phyloP scores from a whole-genome alignment of 1,139 yeast species.

The Taphrina flavorubra region DNA sequence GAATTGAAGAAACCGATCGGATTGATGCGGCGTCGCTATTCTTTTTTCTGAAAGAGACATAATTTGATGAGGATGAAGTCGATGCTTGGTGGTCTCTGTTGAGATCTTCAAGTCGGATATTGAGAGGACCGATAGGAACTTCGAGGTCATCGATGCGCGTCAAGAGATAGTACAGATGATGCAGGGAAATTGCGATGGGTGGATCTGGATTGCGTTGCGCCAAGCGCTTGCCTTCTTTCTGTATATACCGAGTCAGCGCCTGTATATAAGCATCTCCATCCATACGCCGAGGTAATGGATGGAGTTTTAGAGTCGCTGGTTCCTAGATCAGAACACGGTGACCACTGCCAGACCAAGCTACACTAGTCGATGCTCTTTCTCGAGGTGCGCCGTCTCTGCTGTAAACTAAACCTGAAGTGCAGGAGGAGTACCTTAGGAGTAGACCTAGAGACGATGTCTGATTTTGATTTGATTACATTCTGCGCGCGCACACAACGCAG shows the following conservation, averaged over 20 bases:
- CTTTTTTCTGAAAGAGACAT: conserved; percentile 58
- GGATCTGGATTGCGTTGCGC: conserved; percentile 33
- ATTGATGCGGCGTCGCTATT: conserved; percentile 66
- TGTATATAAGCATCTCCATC: conserved; percentile 38
- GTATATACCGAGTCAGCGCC: conserved; percentile 25
- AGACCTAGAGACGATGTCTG: background rate
- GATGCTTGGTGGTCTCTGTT: conserved; percentile 51
- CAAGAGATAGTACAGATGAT: conserved; percentile 66
- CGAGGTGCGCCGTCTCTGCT: no score
- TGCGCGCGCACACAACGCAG: background rate
- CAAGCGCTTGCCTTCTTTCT: conserved; percentile 35
- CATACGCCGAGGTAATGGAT: conserved; percentile 19
- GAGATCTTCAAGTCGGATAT: conserved; percentile 64
- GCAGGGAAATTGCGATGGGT: conserved; percentile 55
- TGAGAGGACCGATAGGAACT: conserved; percentile 68
- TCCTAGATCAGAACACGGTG: background rate
- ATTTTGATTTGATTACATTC: conserved; percentile 7
- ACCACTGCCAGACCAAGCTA: background rate
- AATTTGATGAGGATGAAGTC: conserved; percentile 52
- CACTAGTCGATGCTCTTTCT: background rate
- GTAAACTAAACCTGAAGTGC: no score
- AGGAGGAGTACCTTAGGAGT: background rate
- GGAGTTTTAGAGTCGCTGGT: background rate
- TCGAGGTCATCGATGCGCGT: conserved; percentile 64
- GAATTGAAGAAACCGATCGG: conserved; percentile 67